Percentiles rank a stretch among this genome's conserved stretches.
phyloP scores from a whole-genome alignment of 208 protist species.

The Wallacemonas sp. region DNA sequence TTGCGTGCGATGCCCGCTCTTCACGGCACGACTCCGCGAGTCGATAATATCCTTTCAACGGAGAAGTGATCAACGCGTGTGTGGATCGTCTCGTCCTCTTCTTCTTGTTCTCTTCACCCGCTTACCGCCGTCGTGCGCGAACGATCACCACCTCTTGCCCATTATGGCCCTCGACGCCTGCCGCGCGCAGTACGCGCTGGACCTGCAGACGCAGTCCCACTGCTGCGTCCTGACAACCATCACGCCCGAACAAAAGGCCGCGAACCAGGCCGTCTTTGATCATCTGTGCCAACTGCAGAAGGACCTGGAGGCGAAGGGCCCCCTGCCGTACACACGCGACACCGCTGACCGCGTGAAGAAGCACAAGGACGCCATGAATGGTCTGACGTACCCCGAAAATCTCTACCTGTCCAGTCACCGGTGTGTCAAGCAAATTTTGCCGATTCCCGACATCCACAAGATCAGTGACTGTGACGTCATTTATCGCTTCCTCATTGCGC shows the following conservation, averaged over 20 bases:
- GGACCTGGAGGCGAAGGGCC: conserved; percentile 29
- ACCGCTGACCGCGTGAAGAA: conserved; percentile 18
- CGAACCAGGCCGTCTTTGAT: conserved; percentile 39
- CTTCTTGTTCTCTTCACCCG: not conserved
- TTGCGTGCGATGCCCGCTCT: no score
- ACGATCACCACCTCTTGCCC: not conserved
- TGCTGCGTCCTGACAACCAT: conserved; percentile 33
- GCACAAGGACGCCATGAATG: conserved; percentile 9
- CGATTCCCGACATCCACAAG: conserved; percentile 59
- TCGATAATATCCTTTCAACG: no score
- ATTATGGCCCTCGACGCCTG: conserved; percentile 26
- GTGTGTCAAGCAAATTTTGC: conserved; percentile 39
- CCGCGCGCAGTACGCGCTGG: conserved; percentile 42
- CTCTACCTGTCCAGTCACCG: conserved; percentile 22
- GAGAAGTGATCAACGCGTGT: not conserved
- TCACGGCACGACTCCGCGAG: no score
- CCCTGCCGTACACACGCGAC: conserved; percentile 20
- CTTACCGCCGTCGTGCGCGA: no score
- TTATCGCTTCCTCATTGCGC: conserved; percentile 60
- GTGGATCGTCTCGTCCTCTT: not conserved
- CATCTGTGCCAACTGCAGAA: conserved; percentile 32
- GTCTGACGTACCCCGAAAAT: conserved; percentile 37
- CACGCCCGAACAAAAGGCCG: conserved; percentile 23
- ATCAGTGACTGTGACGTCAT: conserved; percentile 55
- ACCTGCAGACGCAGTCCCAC: conserved; percentile 32